Conservation (phyloP, 345 rosid genomes). For the Salix udensis region DNA sequence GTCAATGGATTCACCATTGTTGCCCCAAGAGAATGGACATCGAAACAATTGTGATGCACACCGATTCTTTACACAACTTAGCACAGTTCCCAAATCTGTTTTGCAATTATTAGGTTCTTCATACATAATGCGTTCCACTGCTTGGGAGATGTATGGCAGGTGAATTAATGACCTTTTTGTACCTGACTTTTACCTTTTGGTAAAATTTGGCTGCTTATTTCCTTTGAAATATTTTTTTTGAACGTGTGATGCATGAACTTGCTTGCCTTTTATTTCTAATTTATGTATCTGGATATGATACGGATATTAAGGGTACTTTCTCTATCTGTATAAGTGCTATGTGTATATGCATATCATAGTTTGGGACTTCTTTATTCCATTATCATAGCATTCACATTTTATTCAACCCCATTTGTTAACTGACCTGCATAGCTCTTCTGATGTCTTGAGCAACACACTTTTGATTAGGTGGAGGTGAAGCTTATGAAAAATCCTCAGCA, state of each 20-base stretch:
- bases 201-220: background rate
- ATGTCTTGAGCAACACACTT: too few species aligned
- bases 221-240: too few species aligned
- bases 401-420: too few species aligned
- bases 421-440: too few species aligned
- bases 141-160: constrained; percentile 99
- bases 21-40: constrained; percentile 51
- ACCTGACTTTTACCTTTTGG: background rate
- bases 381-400: background rate
- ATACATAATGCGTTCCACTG: constrained; percentile 78
- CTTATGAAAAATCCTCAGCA: too few species aligned
- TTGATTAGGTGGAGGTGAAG: too few species aligned
- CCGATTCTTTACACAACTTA: constrained; percentile 61
- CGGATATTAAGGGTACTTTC: background rate
- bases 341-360: background rate
- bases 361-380: background rate
- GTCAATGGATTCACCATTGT: constrained; percentile 48
- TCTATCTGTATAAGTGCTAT: background rate
- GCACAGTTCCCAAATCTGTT: constrained; percentile 83
- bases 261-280: too few species aligned
- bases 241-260: too few species aligned
- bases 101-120: constrained; percentile 83
- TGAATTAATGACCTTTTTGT: constrained; percentile 22
- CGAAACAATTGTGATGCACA: constrained; percentile 46
- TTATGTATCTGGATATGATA: background rate